phyloP scores from a whole-genome alignment of 2,329 filamentous ascomycete genomes.

The Fusarium pininemorale region DNA sequence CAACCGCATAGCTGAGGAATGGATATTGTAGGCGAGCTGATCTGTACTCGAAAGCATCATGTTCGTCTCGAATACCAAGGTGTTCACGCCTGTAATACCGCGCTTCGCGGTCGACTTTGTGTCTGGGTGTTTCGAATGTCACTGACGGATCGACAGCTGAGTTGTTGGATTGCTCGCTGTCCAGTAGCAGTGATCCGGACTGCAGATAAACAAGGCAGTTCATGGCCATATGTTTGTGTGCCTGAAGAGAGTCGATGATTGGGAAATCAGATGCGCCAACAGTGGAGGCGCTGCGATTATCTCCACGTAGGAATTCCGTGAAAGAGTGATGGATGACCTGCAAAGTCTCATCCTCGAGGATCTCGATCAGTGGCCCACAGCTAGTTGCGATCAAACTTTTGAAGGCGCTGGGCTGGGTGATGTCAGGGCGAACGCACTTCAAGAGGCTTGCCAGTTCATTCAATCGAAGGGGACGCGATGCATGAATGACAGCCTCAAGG shows the following conservation, averaged over 20 bases:
- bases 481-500: conserved; percentile 52
- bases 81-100: neutral
- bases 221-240: conserved; percentile 32
- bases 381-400: conserved; percentile 49
- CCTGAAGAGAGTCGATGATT: conserved; percentile 21
- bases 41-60: conserved; percentile 17
- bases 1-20: conserved; percentile 33
- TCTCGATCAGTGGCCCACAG: conserved; percentile 54
- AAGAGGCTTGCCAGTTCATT: conserved; percentile 47
- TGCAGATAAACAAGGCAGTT: conserved; percentile 31
- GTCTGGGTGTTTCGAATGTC: neutral
- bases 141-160: neutral
- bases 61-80: neutral
- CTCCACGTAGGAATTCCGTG: conserved; percentile 55
- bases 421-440: conserved; percentile 35
- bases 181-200: conserved; percentile 22
- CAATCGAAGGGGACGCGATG: conserved; percentile 50
- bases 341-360: conserved; percentile 55
- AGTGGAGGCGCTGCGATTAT: neutral
- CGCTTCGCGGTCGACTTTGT: neutral
- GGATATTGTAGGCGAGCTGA: conserved; percentile 29
- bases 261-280: conserved; percentile 12
- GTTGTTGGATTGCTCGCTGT: neutral
- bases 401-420: conserved; percentile 18
- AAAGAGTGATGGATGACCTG: conserved; percentile 59